These are phyloP conservation scores for Pyronema domesticum DNA, from an alignment of 495 filamentous ascomycete species.

Conservation along the genomic window DNA sequence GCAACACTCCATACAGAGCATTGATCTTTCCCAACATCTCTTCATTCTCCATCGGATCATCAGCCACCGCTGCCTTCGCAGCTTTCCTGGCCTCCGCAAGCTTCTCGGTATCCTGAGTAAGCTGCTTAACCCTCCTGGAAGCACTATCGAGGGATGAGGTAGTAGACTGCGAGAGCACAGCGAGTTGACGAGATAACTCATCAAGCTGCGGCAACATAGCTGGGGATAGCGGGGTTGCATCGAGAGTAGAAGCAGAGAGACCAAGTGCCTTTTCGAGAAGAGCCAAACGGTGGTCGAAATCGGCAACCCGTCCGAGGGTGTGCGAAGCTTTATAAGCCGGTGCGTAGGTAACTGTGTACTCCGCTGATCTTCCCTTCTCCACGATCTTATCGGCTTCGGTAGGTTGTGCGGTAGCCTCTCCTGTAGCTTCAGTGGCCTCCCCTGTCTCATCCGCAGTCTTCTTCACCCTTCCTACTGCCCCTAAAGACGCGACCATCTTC, in stretches of 20 bases:
- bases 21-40: slow-evolving; percentile 54
- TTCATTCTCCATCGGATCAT: slow-evolving; percentile 40
- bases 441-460: neutral
- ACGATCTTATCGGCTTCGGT: slow-evolving; percentile 8
- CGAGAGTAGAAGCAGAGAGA: slow-evolving; percentile 47
- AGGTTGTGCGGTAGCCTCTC: neutral
- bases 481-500: slow-evolving; percentile 11
- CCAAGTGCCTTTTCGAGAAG: slow-evolving; percentile 69
- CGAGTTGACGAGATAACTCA: slow-evolving; percentile 52
- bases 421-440: neutral
- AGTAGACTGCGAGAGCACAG: slow-evolving; percentile 43
- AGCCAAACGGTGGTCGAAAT: slow-evolving; percentile 67
- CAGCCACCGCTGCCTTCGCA: slow-evolving; percentile 33
- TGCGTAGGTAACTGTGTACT: slow-evolving; percentile 39
- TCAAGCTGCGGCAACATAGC: slow-evolving; percentile 68
- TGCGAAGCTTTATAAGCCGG: slow-evolving; percentile 43
- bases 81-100: slow-evolving; percentile 54
- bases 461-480: neutral
- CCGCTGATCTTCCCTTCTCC: slow-evolving; percentile 11
- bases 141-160: slow-evolving; percentile 56
- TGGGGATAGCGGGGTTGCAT: slow-evolving; percentile 39
- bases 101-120: slow-evolving; percentile 63
- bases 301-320: slow-evolving; percentile 60
- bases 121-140: slow-evolving; percentile 49
- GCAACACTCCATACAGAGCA: slow-evolving; percentile 73